Percentiles rank a stretch among this genome's conserved stretches.
phyloP scores from a whole-genome alignment of 1,284 basidiomycete species.

The Bondarzewia mesenterica region DNA sequence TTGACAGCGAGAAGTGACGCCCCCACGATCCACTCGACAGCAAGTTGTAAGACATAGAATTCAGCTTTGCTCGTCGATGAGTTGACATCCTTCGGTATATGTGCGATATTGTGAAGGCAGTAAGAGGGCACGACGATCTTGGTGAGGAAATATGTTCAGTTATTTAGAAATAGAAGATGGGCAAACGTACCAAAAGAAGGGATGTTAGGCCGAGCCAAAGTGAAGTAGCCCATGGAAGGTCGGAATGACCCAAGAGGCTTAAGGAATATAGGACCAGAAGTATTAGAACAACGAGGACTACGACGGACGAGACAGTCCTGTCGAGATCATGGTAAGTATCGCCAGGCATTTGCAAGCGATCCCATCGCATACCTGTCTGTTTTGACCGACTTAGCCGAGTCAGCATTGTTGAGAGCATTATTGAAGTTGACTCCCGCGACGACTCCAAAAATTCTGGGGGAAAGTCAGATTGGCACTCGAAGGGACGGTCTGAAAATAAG shows the following conservation, averaged over 20 bases:
- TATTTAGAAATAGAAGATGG: background rate
- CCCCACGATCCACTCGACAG: conserved; percentile 2
- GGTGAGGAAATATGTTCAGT: too few species aligned
- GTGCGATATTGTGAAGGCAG: background rate
- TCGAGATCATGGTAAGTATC: background rate
- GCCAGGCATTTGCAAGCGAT: background rate
- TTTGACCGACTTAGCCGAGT: background rate
- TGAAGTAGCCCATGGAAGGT: background rate
- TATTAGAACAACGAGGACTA: background rate
- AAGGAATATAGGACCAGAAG: background rate
- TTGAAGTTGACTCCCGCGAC: background rate
- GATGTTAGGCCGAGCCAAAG: background rate
- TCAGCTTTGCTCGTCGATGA: background rate
- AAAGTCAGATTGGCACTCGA: too few species aligned
- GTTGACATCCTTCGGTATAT: background rate
- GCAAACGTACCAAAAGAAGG: background rate
- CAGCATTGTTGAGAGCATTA: background rate
- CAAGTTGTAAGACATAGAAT: conserved; percentile 1
- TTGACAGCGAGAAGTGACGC: background rate
- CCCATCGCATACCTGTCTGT: background rate
- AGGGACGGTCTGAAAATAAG: too few species aligned
- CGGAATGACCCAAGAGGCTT: background rate
- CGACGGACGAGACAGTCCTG: background rate
- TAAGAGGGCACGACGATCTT: conserved; percentile 1
- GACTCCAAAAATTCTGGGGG: background rate